Percentiles rank a stretch among this genome's conserved stretches.
Conservation (phyloP, 768 basidiomycete genomes). For the Suillus alpinus region DNA sequence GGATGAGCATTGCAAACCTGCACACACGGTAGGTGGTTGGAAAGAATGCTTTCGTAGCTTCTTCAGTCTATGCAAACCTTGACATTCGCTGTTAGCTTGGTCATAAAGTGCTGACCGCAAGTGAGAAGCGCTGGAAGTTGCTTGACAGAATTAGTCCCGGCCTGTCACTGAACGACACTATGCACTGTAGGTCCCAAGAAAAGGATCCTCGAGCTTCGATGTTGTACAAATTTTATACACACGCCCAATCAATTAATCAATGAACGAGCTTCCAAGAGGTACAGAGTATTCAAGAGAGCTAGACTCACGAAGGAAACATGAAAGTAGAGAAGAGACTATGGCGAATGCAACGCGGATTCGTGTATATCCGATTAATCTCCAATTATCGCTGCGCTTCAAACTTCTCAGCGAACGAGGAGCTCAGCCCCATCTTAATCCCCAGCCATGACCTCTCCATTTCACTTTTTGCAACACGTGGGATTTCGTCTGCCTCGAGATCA, state of each 20-base stretch:
- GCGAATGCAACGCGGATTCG: not conserved
- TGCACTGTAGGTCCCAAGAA: not conserved
- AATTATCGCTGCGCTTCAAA: not conserved
- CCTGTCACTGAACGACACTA: not conserved
- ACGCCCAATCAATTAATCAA: not conserved
- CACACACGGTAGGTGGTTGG: constrained; percentile 24
- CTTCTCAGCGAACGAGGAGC: constrained; percentile 15
- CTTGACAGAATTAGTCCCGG: not conserved
- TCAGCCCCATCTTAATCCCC: constrained; percentile 10
- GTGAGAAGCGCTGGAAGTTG: not conserved
- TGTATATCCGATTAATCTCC: not conserved
- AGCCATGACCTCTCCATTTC: constrained; percentile 19
- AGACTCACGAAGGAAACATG: not conserved
- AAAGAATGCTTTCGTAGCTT: constrained; percentile 41
- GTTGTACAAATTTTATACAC: not conserved
- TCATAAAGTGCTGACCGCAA: constrained; percentile 14
- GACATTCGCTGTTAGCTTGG: constrained; percentile 40
- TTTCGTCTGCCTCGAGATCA: not conserved
- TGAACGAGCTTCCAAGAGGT: not conserved
- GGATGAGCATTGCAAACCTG: not conserved
- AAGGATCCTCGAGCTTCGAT: not conserved
- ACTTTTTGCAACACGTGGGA: not conserved
- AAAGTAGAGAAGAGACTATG: not conserved
- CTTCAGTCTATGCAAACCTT: constrained; percentile 22
- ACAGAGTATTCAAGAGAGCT: not conserved